Evolutionary conservation across 2,329 filamentous ascomycete species (phyloP), one percentile per base, ranked within the genome.

Genomic region (Harringtonia aguacate): DNA sequence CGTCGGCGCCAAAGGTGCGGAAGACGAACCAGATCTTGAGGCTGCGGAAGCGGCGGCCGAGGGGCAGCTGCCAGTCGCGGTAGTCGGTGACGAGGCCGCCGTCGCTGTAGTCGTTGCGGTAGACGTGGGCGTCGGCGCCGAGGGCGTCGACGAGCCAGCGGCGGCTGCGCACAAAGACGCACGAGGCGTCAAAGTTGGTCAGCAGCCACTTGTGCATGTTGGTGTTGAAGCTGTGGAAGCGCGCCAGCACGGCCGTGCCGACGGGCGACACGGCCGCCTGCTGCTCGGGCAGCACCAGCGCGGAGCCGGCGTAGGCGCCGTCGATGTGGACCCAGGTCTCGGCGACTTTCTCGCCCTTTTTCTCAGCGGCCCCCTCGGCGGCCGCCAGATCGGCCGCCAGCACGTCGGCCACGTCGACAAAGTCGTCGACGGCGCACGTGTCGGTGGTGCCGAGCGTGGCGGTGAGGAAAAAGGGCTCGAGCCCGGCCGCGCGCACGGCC

Each of bases 151-250:
- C 86, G n/a, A 97, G 75, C 63, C 88, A 80, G 44, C 70, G 67
- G 15, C 89, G 77, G 55, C 81, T 73, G 50, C 81, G 80, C 39
- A 95, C 79, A 64, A 79, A 97, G 37, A 95, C 73, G 52, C 84
- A 84, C 44, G 84, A 87, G 55, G 71, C 75, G 61, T 97, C 90
- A 56, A 95, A 95, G 63, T 94, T 95, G 46, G 87, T 88, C 17
- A 95, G 78, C 39, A 95, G 72, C 90, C 90, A 95, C 68, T 97
- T 97, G 72, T 95, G 89, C 76, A 95, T 84, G 69, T 95, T 97
- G 68, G 90, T 79, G 64, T 95, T 82, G 73, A 94, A 95, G 51
- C 82, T 88, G 67, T 95, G 85, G 58, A 94, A 88, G 20, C 70
- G 65, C 2, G 70, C 65, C 41, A 90, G 72, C 40, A 87, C 71